Conservation (phyloP, 306 rosid species). For the Vicia sativa region DNA sequence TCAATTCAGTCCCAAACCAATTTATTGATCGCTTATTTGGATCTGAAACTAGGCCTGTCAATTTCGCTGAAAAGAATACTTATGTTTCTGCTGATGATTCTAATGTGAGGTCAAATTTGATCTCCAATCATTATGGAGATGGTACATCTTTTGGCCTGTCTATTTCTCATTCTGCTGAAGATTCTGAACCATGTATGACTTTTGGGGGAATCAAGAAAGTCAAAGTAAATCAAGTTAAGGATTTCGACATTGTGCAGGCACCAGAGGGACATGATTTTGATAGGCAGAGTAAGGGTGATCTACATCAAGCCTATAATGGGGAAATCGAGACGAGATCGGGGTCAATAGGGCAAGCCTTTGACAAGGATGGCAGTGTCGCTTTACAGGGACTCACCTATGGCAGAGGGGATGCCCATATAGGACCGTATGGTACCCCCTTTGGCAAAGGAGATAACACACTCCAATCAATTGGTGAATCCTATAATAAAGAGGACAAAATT, state of each 20-base stretch:
- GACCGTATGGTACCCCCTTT: conserved; percentile 48
- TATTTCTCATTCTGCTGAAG: conserved; percentile 59
- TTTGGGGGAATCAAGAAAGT: conserved; percentile 61
- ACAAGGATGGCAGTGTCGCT: conserved; percentile 52
- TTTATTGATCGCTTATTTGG: conserved; percentile 63
- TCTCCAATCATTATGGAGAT: conserved; percentile 55
- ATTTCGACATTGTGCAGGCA: conserved; percentile 46
- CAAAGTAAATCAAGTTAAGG: conserved; percentile 61
- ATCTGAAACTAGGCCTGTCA: conserved; percentile 59
- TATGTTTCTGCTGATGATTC: conserved; percentile 56
- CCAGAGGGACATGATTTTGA: conserved; percentile 43
- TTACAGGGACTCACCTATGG: conserved; percentile 57
- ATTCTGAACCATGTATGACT: conserved; percentile 60
- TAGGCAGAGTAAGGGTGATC: conserved; percentile 47
- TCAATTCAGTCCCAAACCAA: conserved; percentile 61
- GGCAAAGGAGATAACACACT: conserved; percentile 49
- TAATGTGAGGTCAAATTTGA: conserved; percentile 55
- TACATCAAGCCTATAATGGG: conserved; percentile 52
- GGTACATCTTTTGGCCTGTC: conserved; percentile 64
- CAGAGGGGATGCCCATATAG: conserved; percentile 52
- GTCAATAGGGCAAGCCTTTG: conserved; percentile 54
- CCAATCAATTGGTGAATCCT: conserved; percentile 53
- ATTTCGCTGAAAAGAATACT: conserved; percentile 52
- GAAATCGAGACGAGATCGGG: conserved; percentile 49
- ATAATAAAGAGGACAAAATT: conserved; percentile 52